These are phyloP conservation scores for Gossypium laxum DNA, from an alignment of 441 rosid species.

Conservation along the genomic window DNA sequence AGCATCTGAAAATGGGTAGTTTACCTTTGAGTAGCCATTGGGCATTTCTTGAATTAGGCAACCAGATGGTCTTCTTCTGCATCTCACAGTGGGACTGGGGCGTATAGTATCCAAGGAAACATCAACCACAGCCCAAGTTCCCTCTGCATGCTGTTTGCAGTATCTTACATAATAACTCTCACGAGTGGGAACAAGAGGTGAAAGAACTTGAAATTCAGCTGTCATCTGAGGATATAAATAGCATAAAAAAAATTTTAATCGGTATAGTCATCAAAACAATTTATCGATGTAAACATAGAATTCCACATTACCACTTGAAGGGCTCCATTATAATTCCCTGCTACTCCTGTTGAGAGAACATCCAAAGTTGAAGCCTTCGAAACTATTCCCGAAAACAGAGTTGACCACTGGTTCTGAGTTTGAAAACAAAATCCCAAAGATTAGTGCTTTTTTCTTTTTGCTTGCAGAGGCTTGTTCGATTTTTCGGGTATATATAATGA, in stretches of 20 bases:
- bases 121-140: conserved; percentile 87
- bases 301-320: conserved; percentile 52
- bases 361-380: conserved; percentile 60
- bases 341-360: conserved; percentile 48
- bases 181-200: conserved; percentile 71
- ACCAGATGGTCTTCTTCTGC: conserved; percentile 83
- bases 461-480: neutral
- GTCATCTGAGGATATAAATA: conserved; percentile 42
- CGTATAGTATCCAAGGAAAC: conserved; percentile 72
- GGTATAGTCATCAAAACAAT: neutral
- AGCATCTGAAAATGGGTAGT: neutral
- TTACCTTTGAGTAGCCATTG: conserved; percentile 67
- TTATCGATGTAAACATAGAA: neutral
- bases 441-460: neutral
- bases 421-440: conserved; percentile 10
- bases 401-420: conserved; percentile 65
- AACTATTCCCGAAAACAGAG: conserved; percentile 59
- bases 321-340: conserved; percentile 62
- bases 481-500: neutral
- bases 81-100: conserved; percentile 38
- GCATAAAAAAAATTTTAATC: neutral
- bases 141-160: conserved; percentile 64
- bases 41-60: conserved; percentile 72
- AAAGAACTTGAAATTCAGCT: conserved; percentile 64
- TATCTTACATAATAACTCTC: conserved; percentile 59